Conservation (phyloP, 352 stramenopile species). For the Paralagenidium karlingii region DNA sequence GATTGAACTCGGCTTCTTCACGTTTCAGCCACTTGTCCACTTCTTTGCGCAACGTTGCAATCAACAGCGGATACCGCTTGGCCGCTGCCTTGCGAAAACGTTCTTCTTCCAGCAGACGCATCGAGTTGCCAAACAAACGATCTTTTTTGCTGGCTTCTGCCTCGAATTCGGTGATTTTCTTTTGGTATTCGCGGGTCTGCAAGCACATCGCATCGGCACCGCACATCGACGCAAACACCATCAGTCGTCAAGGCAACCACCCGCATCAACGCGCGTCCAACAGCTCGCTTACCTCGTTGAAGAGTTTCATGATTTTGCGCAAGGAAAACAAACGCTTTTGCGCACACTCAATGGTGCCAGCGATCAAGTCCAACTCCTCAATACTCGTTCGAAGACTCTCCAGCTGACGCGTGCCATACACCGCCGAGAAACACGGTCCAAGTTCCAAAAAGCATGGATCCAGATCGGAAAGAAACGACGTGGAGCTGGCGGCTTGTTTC, state of each 20-base stretch:
- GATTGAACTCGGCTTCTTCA: slow-evolving; percentile 55
- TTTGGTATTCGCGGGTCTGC: slow-evolving; percentile 48
- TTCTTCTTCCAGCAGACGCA: slow-evolving; percentile 64
- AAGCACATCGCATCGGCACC: too few relatives aligned
- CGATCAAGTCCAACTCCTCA: slow-evolving; percentile 21
- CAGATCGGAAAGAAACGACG: slow-evolving; percentile 40
- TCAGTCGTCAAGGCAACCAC: too few relatives aligned
- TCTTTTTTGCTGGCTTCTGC: slow-evolving; percentile 54
- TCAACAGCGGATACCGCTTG: slow-evolving; percentile 47
- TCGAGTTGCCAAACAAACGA: slow-evolving; percentile 58
- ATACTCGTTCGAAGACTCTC: slow-evolving; percentile 24
- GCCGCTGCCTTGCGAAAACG: slow-evolving; percentile 58
- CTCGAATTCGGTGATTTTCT: slow-evolving; percentile 67
- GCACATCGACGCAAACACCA: too few relatives aligned
- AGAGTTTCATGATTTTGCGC: slow-evolving; percentile 69
- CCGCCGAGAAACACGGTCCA: slow-evolving; percentile 19
- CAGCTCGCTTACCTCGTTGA: too few relatives aligned
- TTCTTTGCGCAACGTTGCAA: slow-evolving; percentile 40
- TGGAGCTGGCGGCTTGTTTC: background rate
- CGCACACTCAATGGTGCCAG: slow-evolving; percentile 27
- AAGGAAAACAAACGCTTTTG: slow-evolving; percentile 52
- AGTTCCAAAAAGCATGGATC: slow-evolving; percentile 43
- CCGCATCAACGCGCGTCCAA: too few relatives aligned
- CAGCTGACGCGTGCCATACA: too few relatives aligned
- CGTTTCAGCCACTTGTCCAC: slow-evolving; percentile 63